Conservation (phyloP, 2,329 filamentous ascomycete species). For the Ceratocystis eucalypticola region DNA sequence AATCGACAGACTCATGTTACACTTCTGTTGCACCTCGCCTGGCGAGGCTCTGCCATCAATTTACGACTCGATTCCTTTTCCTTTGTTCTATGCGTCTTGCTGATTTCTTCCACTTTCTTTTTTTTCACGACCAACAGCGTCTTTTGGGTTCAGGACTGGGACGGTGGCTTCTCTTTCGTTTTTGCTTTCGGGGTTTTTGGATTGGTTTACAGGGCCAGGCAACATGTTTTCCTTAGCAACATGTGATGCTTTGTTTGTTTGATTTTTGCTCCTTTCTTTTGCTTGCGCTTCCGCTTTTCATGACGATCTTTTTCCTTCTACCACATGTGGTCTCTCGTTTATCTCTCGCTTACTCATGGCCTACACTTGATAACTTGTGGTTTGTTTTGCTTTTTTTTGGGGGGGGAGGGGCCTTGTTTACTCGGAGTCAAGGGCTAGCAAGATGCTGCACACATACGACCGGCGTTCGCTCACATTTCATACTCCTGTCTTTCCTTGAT, state of each 20-base stretch:
- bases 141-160: background rate
- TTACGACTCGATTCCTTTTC: constrained; percentile 9
- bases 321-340: background rate
- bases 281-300: constrained; percentile 3
- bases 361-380: background rate
- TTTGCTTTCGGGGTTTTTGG: background rate
- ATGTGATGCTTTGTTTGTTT: constrained; percentile 3
- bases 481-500: background rate
- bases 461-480: background rate
- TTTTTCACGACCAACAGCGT: background rate
- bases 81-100: background rate
- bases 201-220: constrained; percentile 8
- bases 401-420: background rate
- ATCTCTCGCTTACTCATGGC: background rate
- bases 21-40: background rate
- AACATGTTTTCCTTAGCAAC: constrained; percentile 1
- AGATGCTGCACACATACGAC: background rate
- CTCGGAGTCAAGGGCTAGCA: constrained; percentile 2
- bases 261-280: constrained; percentile 3
- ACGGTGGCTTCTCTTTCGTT: constrained; percentile 9
- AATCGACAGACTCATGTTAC: background rate
- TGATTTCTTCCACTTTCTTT: background rate
- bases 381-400: background rate
- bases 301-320: background rate
- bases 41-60: background rate